Evolutionary conservation across 371 early-diverging fungal species (phyloP), one percentile per base, ranked within the genome.

Genomic region (Lichtheimia ramosa): DNA sequence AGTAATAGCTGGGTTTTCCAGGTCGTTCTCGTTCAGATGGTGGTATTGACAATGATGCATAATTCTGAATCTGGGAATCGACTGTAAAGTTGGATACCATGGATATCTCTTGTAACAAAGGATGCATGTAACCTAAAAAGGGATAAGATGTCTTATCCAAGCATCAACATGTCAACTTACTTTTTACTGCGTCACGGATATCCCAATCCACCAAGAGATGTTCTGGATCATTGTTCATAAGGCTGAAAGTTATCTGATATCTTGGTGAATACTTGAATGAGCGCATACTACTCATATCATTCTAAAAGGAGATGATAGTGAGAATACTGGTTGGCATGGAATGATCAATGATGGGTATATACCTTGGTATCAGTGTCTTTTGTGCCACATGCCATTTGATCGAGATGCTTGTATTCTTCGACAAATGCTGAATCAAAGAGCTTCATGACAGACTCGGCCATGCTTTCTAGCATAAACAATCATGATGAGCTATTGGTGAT

Each of bases 181-280:
- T 73, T 51, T 87, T 64, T 7, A 91, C 69, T 3, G 87, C 88
- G 12, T 74, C 78, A 48, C 85, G 79, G 52, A 91, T 87, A 59
- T 91, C 87, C 94, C 94, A 95, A 41, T 82, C 78, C 5, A 89
- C 81, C 1, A 74, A 59, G 16, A 81, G 62, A 13, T 74, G 69
- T 15, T 75, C 74, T 0, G 92, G 90, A 58, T 92, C 84, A 5
- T 86, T 92, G 61, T 89, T 91, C 78, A 93, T 80, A 15, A 95
- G 69, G 61, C 88, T 91, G 51, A 93, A 87, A 0, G 87, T 88
- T 10, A 92, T 63, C 64, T 92, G 90, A 63, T 92, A 95, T 51
- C 83, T 75, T 6, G 89, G 73, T 0, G 92, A 83, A 59, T 88
- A 92, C 63, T 91, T 90, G 56, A 93, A 65, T 10, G 84, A 75